Conservation (phyloP, 2,329 filamentous ascomycete genomes). For the Beauveria asiatica region DNA sequence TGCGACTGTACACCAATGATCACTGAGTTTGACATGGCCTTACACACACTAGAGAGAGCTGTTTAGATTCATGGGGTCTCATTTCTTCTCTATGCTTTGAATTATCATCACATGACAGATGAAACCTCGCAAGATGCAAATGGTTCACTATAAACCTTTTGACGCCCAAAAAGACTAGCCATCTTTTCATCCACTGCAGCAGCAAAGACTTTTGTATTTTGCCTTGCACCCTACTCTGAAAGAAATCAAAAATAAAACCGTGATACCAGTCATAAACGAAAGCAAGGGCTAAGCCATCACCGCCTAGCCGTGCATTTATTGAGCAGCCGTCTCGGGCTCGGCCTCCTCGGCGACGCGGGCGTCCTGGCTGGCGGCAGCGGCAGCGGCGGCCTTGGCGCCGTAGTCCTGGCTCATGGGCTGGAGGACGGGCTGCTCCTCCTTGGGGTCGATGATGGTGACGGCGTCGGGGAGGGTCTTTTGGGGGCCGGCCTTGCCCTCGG, state of each 20-base stretch:
- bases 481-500: constrained; percentile 96
- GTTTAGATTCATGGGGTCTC: constrained; percentile 23
- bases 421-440: constrained; percentile 94
- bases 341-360: constrained; percentile 52
- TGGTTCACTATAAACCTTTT: constrained; percentile 25
- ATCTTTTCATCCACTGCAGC: background rate
- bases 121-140: constrained; percentile 33
- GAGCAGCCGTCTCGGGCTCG: constrained; percentile 41
- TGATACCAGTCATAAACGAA: constrained; percentile 8
- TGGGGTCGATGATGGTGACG: constrained; percentile 99
- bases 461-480: constrained; percentile 96
- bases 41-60: background rate
- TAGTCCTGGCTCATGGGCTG: constrained; percentile 98
- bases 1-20: background rate
- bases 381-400: constrained; percentile 73
- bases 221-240: constrained; percentile 12
- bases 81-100: constrained; percentile 28
- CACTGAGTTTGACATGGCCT: background rate
- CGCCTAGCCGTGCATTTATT: constrained; percentile 23
- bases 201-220: constrained; percentile 4
- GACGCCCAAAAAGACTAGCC: constrained; percentile 30
- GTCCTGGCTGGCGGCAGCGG: constrained; percentile 56
- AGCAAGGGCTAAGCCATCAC: constrained; percentile 1
- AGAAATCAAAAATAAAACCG: constrained; percentile 1
- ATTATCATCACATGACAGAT: constrained; percentile 31